Base-by-base conservation (phyloP, 768 basidiomycete species). In the Termitomyces sp. region DNA sequence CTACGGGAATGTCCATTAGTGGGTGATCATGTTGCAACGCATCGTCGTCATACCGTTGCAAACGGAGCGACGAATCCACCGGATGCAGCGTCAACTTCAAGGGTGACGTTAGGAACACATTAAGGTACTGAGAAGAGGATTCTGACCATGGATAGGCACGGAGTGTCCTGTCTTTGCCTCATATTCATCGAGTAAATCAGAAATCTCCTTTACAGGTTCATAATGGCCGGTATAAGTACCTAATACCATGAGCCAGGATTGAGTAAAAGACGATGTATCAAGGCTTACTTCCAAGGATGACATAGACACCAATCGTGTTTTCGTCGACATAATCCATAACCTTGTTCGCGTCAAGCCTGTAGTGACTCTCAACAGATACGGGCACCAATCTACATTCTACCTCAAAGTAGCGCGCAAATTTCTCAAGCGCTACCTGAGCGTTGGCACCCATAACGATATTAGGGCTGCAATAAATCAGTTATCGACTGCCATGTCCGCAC, bases 161-260 rank as follows among this genome's bases (percentile, higher is more conserved):
- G 67, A 75, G 61, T 76, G 68, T 0, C 87, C 87, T 0, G 85
- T 86, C 66, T 80, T 76, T n/a, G 70, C 71, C 66, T 88, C 80
- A 66, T 83, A 85, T 63, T 83, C 79, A 65, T 88, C 86, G 42
- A 88, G 76, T 4, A 91, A 78, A 44, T 87, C 85, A 1, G 88
- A 77, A 85, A 97, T 91, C 69, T 88, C 90, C 69, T 90, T 83
- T 31, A 97, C 94, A 16, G 88, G 85, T 66, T 96, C 95, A 66
- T 81, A 82, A 59, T 82, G 81, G 2, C 88, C 88, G 13, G 88
- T 89, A 68, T 88, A 89, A 1, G 78, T 80, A 54, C 77, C 75
- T 73, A 18, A 53, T 5, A n/a, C 6, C 16, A n/a, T 54, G 39
- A 41, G 18, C 15, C 20, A 8, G 22, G 45, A 22, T 20, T 76